Evolutionary conservation across 2,329 filamentous ascomycete species (phyloP), one percentile per base, ranked within the genome.

Genomic region (Penicillium capsulatum): DNA sequence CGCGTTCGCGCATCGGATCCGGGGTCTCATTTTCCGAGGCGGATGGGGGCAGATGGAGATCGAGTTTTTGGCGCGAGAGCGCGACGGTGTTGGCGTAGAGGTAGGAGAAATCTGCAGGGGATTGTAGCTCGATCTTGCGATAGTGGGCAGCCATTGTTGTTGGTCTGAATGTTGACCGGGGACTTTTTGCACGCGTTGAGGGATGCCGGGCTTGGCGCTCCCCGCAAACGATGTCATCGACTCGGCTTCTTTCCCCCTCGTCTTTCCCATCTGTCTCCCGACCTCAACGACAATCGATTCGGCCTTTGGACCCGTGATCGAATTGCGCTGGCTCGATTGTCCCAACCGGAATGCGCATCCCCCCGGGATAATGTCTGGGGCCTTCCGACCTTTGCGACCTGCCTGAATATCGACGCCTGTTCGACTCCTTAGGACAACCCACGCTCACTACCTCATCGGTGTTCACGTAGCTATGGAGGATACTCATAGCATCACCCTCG

Each of bases 111-210:
- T 74, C 71, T 42, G 65, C 63, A 38, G 70, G 60, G 31, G 71
- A 69, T 55, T 74, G 71, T n/a, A 74, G 65, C 44, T 73, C 71
- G 54, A 74, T 66, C 53, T 72, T 73, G 50, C 71, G 68, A 50
- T 73, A 64, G 52, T 71, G 65, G 30, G 61, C 52, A 44, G 57
- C 54, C 53, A 63, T 60, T 38, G 41, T 54, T 17, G 19, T 46
- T 17, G 16, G 36, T 34, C 33, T 40, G 36, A 29, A 16, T 28
- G 26, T 28, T 28, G 26, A 28, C n/a, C 34, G 34, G 28, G 34
- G 16, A 31, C 7, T 15, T 34, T 24, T 30, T 13, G n/a, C n/a
- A 22, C 19, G 29, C 38, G 30, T 44, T 45, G 31, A 32, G 28
- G 31, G 31, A 22, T 22, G 19, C 27, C 31, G 17, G 31, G 31